These are phyloP conservation scores for Suhomyces kilbournensis DNA, from an alignment of 805 yeast genomes.

Conservation along the genomic window DNA sequence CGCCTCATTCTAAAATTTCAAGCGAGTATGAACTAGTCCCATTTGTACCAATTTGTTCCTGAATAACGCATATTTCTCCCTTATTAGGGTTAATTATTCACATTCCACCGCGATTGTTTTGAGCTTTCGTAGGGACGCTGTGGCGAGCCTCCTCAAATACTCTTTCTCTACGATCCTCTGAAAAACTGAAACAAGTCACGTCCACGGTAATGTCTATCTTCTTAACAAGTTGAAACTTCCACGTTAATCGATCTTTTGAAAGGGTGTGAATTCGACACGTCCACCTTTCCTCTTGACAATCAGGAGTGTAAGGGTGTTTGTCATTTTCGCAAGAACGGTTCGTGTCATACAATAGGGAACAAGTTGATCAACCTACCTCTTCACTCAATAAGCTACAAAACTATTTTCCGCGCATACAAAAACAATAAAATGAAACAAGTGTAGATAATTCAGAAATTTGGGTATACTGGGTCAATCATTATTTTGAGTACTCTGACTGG, in stretches of 20 bases:
- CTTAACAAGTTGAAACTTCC: no score
- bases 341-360: background rate
- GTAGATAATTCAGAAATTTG: conserved; percentile 39
- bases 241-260: no score
- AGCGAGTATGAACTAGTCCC: background rate
- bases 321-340: no score
- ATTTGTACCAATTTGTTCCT: background rate
- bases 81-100: background rate
- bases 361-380: no score
- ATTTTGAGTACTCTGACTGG: conserved; percentile 48
- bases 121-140: background rate
- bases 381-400: background rate
- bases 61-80: background rate
- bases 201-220: no score
- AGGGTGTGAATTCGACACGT: no score
- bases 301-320: no score
- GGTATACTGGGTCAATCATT: conserved; percentile 47
- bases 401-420: conserved; percentile 1
- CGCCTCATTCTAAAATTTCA: background rate
- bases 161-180: background rate
- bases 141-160: background rate
- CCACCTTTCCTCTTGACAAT: no score
- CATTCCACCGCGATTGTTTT: background rate
- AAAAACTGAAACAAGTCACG: background rate
- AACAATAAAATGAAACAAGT: conserved; percentile 6